These are phyloP conservation scores for Astrephomene gubernaculifera DNA, from an alignment of 139 green algal genomes.

Conservation along the genomic window DNA sequence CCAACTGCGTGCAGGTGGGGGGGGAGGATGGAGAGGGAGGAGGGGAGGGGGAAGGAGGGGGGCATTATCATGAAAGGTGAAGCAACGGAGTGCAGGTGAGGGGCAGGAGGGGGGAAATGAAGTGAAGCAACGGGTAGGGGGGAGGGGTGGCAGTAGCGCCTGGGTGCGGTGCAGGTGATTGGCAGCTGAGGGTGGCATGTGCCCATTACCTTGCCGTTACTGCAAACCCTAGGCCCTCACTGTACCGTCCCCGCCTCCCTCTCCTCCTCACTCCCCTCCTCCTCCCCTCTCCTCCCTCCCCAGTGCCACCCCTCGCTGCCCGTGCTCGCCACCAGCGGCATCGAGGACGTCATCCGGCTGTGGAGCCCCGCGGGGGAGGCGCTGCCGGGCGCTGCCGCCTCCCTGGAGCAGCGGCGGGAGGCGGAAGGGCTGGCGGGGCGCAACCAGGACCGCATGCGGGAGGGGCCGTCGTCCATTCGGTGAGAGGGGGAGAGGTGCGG, in stretches of 20 bases:
- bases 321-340: slow-evolving; percentile 87
- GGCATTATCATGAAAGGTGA: too few species aligned
- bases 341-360: slow-evolving; percentile 80
- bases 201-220: too few species aligned
- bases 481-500: not conserved
- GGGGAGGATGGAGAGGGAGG: not conserved
- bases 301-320: slow-evolving; percentile 79
- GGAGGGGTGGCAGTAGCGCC: too few species aligned
- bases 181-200: too few species aligned
- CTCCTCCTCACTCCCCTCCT: too few species aligned
- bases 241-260: too few species aligned
- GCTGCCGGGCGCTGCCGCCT: not conserved
- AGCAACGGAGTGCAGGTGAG: too few species aligned
- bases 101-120: too few species aligned
- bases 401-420: slow-evolving; percentile 9
- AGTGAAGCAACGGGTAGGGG: too few species aligned
- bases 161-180: too few species aligned
- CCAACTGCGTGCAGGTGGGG: slow-evolving; percentile 79
- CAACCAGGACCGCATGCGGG: slow-evolving; percentile 65
- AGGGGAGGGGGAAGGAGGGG: not conserved
- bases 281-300: not conserved
- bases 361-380: slow-evolving; percentile 54
- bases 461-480: slow-evolving; percentile 50
- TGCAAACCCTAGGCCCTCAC: too few species aligned
- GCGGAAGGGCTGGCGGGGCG: slow-evolving; percentile 36